A percentile compares a stretch with the other conserved stretches of the same genome.
Conservation (phyloP, 495 filamentous ascomycete species). For the Rusavskia elegans region DNA sequence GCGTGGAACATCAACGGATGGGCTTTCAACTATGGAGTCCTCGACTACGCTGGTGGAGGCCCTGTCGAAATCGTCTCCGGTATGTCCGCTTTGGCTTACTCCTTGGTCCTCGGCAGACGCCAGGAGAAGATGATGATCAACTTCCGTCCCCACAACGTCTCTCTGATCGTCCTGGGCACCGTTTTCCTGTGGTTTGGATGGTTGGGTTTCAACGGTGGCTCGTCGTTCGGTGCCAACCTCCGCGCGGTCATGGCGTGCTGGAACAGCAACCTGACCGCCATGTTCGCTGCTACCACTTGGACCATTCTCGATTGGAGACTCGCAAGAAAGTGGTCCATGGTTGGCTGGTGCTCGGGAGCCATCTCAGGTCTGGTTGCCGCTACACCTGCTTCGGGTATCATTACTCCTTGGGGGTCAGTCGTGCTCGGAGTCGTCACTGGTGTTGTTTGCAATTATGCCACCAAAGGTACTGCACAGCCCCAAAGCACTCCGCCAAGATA, state of each 20-base stretch:
- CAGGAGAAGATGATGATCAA: conserved; percentile 99
- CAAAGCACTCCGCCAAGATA: conserved; percentile 21
- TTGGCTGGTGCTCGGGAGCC: conserved; percentile 93
- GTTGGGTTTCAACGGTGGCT: conserved; percentile 97
- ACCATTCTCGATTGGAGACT: conserved; percentile 85
- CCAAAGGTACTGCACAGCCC: conserved; percentile 62
- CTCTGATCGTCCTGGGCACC: conserved; percentile 88
- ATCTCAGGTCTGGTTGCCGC: conserved; percentile 84
- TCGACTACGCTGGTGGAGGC: conserved; percentile 94
- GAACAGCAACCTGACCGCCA: conserved; percentile 88
- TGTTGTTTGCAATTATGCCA: conserved; percentile 80
- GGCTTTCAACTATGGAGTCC: conserved; percentile 79
- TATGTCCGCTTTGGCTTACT: conserved; percentile 84
- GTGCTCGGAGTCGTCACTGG: conserved; percentile 74
- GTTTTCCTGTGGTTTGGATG: conserved; percentile 97
- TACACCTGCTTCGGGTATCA: conserved; percentile 75
- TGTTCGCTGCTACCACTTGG: conserved; percentile 80
- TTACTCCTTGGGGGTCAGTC: conserved; percentile 81
- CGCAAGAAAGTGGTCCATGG: conserved; percentile 96
- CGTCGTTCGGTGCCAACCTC: conserved; percentile 89
- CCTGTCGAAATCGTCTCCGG: conserved; percentile 97
- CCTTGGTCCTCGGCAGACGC: conserved; percentile 83
- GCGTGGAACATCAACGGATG: conserved; percentile 89
- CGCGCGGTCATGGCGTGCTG: conserved; percentile 93
- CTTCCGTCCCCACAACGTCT: conserved; percentile 92